These are phyloP conservation scores for Cystobasidium onofrii DNA, from an alignment of 768 basidiomycete genomes.

Conservation along the genomic window DNA sequence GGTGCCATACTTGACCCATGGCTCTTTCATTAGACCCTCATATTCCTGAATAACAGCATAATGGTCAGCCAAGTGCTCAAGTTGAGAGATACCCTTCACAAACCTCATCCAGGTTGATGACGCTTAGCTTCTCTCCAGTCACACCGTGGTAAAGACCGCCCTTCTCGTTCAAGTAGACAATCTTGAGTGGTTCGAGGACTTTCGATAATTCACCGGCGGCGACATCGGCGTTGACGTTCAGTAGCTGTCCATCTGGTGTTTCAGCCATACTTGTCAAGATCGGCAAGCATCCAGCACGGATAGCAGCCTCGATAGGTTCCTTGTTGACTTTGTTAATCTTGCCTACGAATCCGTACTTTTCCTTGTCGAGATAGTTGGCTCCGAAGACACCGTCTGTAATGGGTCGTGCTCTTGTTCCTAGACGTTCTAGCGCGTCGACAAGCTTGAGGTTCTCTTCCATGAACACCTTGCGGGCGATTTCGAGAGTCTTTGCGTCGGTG, in stretches of 20 bases:
- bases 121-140: slow-evolving; percentile 87
- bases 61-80: background rate
- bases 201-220: slow-evolving; percentile 96
- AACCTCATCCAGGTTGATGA: slow-evolving; percentile 96
- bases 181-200: slow-evolving; percentile 96
- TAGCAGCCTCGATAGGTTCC: slow-evolving; percentile 89
- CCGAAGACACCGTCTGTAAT: slow-evolving; percentile 98
- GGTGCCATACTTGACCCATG: slow-evolving; percentile 98
- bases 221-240: slow-evolving; percentile 98
- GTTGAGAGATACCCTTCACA: slow-evolving; percentile 34
- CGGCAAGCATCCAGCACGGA: slow-evolving; percentile 88
- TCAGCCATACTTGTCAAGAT: slow-evolving; percentile 93
- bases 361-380: slow-evolving; percentile 88
- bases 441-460: slow-evolving; percentile 94
- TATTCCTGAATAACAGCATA: slow-evolving; percentile 61
- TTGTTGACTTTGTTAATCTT: slow-evolving; percentile 93
- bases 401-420: slow-evolving; percentile 92
- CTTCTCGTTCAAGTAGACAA: slow-evolving; percentile 96
- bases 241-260: slow-evolving; percentile 88
- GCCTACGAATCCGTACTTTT: slow-evolving; percentile 91
- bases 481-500: slow-evolving; percentile 89
- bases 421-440: slow-evolving; percentile 80
- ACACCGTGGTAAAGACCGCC: slow-evolving; percentile 96
- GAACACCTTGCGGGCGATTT: slow-evolving; percentile 91
- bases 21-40: slow-evolving; percentile 88